Percentiles rank a stretch among this genome's conserved stretches.
Conservation (phyloP, 768 basidiomycete species). For the Pleurotus salmoneostramineus region DNA sequence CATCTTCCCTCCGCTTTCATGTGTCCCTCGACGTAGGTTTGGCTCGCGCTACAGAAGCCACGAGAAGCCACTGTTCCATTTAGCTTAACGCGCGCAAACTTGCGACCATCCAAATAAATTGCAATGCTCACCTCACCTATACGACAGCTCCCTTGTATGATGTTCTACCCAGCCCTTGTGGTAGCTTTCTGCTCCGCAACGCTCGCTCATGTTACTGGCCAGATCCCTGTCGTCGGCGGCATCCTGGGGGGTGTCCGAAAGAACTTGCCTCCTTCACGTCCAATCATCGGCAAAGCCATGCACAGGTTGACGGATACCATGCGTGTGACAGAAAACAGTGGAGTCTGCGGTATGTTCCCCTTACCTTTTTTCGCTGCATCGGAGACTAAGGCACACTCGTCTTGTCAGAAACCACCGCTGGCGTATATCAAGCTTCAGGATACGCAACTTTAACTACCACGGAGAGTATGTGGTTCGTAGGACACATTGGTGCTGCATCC, state of each 20-base stretch:
- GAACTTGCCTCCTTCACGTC: conserved; percentile 8
- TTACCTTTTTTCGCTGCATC: not conserved
- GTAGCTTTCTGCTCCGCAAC: too few species aligned
- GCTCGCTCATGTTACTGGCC: too few species aligned
- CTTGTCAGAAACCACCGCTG: conserved; percentile 49
- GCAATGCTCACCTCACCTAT: too few species aligned
- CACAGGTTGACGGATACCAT: conserved; percentile 38
- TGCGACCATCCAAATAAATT: too few species aligned
- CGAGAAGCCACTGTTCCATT: too few species aligned
- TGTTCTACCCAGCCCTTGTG: too few species aligned
- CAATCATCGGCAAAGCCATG: conserved; percentile 11
- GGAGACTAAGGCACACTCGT: not conserved
- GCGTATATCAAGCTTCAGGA: conserved; percentile 60
- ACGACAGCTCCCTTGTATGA: too few species aligned
- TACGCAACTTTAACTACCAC: conserved; percentile 55
- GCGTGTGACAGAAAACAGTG: conserved; percentile 56
- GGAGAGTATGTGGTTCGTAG: conserved; percentile 59
- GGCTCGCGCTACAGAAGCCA: too few species aligned
- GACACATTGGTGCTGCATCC: not conserved
- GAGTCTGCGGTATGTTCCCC: conserved; percentile 46
- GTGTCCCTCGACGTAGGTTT: too few species aligned
- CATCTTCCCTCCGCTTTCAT: too few species aligned
- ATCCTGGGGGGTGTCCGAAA: conserved; percentile 43
- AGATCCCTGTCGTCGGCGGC: conserved; percentile 48
- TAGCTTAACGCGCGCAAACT: too few species aligned